These are phyloP conservation scores for Platanus orientalis DNA, from an alignment of 164 flowering plant genomes.

Conservation along the genomic window DNA sequence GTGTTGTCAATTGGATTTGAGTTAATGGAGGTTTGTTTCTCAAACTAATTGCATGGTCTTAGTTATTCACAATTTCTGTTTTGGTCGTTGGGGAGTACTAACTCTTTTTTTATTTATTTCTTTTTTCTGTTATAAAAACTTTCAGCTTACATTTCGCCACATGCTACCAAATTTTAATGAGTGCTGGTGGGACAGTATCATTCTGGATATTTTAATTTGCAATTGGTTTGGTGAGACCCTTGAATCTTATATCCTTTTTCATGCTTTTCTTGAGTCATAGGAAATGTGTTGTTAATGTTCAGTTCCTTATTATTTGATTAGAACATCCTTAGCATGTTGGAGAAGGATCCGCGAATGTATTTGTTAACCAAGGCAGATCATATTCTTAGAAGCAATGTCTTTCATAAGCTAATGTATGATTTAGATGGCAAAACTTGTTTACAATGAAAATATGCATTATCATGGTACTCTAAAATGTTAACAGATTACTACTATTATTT, in stretches of 20 bases:
- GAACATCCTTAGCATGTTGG: no score
- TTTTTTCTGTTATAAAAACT: slow-evolving; percentile 6
- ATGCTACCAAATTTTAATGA: slow-evolving; percentile 98
- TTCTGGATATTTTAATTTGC: slow-evolving; percentile 90
- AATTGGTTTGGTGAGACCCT: slow-evolving; percentile 90
- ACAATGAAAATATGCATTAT: no score
- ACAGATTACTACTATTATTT: no score
- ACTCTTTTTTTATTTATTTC: background rate
- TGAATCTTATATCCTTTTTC: background rate
- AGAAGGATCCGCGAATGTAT: no score
- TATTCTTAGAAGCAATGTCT: no score
- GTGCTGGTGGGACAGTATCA: slow-evolving; percentile 99
- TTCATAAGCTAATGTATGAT: no score
- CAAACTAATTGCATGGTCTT: background rate
- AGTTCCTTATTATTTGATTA: no score
- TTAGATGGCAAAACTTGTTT: no score
- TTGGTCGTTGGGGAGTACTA: background rate
- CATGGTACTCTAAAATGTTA: no score
- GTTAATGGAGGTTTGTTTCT: slow-evolving; percentile 80
- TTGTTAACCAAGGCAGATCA: no score
- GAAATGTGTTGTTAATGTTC: no score
- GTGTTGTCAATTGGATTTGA: slow-evolving; percentile 94
- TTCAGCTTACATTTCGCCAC: slow-evolving; percentile 95
- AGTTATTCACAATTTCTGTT: no score
- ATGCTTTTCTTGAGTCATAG: background rate